A percentile compares a stretch with the other conserved stretches of the same genome.
These are phyloP conservation scores for Ambrosiella cleistominuta DNA, from an alignment of 2,329 filamentous ascomycete species.

Conservation along the genomic window DNA sequence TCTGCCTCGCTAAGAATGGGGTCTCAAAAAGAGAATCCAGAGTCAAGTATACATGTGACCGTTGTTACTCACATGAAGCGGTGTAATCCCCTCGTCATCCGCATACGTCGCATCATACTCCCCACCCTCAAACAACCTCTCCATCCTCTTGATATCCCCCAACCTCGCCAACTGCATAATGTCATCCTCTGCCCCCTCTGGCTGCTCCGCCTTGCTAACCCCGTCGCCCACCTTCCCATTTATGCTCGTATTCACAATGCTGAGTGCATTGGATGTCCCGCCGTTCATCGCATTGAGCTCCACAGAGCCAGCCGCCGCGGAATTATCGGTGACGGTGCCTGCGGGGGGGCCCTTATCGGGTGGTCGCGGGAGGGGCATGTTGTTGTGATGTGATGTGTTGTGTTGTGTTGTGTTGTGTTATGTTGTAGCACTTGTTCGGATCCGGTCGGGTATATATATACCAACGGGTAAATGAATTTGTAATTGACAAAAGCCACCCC, in stretches of 20 bases:
- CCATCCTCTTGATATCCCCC: slow-evolving; percentile 72
- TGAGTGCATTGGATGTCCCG: too few relatives aligned
- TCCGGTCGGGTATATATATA: not conserved
- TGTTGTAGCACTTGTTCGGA: not conserved
- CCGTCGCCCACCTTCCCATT: slow-evolving; percentile 11
- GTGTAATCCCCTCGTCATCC: slow-evolving; percentile 88
- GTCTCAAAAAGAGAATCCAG: too few relatives aligned
- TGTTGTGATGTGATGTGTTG: not conserved
- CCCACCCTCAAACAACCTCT: slow-evolving; percentile 71
- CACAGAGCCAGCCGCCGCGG: not conserved
- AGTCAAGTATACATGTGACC: too few relatives aligned
- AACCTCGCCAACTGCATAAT: slow-evolving; percentile 89
- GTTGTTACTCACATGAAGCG: slow-evolving; percentile 57
- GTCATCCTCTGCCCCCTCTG: slow-evolving; percentile 41
- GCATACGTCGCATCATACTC: slow-evolving; percentile 67
- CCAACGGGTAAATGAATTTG: too few relatives aligned
- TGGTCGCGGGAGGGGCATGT: slow-evolving; percentile 28
- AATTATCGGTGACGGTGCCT: slow-evolving; percentile 22
- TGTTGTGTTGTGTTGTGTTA: not conserved
- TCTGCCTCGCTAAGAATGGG: too few relatives aligned
- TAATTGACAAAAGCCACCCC: too few relatives aligned
- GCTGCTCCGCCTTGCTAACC: slow-evolving; percentile 7
- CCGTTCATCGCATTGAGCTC: not conserved
- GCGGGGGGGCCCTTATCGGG: slow-evolving; percentile 26
- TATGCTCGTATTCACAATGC: too few relatives aligned